Evolutionary conservation across 768 basidiomycete genomes (phyloP).

Genomic region (Paxillus involutus): DNA sequence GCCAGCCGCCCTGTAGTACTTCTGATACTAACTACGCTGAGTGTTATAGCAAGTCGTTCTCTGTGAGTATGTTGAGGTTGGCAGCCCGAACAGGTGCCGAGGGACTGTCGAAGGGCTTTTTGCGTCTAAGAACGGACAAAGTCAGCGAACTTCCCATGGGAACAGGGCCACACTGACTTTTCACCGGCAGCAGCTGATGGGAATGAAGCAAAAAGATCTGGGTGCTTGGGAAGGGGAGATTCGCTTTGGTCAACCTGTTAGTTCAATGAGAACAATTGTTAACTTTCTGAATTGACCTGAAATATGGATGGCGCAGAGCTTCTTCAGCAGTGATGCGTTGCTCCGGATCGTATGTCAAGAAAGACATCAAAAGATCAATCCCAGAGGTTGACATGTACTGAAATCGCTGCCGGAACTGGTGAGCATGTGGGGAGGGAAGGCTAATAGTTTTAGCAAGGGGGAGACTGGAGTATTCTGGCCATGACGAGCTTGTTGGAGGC

Average conservation of each 20-base stretch:
- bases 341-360: conserved; percentile 89
- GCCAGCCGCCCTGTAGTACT: not conserved
- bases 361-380: conserved; percentile 75
- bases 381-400: conserved; percentile 82
- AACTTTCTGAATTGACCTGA: conserved; percentile 52
- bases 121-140: conserved; percentile 48
- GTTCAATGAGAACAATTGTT: not conserved
- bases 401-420: conserved; percentile 83
- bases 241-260: conserved; percentile 52
- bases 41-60: conserved; percentile 49
- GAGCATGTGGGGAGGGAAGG: conserved; percentile 71
- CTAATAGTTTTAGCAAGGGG: conserved; percentile 81
- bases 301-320: conserved; percentile 89
- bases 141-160: conserved; percentile 1
- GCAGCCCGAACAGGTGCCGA: conserved; percentile 75
- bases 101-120: conserved; percentile 77
- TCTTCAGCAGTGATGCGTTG: conserved; percentile 86
- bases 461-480: conserved; percentile 81
- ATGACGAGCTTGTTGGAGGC: conserved; percentile 81
- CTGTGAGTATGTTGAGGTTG: conserved; percentile 64
- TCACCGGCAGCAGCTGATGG: conserved; percentile 96
- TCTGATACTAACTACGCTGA: not conserved
- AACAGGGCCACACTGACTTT: conserved; percentile 53
- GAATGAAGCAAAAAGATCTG: conserved; percentile 93
- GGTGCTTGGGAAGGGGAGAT: conserved; percentile 93